These are phyloP conservation scores for Microbotryum violaceum DNA, from an alignment of 1,284 basidiomycete genomes.

Conservation along the genomic window DNA sequence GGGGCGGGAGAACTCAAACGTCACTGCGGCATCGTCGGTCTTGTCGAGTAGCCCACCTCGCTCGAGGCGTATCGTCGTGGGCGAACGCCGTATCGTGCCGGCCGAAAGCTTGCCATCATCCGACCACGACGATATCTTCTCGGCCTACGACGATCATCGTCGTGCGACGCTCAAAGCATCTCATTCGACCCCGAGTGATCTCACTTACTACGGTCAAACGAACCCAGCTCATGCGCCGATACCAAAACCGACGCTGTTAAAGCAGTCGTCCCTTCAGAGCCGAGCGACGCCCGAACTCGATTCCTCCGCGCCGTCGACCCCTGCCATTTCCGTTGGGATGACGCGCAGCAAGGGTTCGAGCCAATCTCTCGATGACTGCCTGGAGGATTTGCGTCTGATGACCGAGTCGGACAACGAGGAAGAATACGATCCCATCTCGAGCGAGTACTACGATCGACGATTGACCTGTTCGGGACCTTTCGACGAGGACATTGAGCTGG, in stretches of 20 bases:
- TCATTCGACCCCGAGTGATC: constrained; percentile 9
- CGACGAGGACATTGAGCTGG: background rate
- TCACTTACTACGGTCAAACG: background rate
- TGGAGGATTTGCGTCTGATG: constrained; percentile 25
- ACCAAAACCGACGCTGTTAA: too few relatives aligned
- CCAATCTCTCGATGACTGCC: constrained; percentile 20
- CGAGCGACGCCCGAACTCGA: background rate
- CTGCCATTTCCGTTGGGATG: background rate
- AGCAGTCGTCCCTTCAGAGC: too few relatives aligned
- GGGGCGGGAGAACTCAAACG: background rate
- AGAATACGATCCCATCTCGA: background rate
- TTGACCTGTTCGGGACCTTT: background rate
- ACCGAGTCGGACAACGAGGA: constrained; percentile 6
- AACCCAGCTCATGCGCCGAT: background rate
- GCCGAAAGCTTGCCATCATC: background rate
- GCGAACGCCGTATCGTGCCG: background rate
- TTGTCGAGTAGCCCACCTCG: background rate
- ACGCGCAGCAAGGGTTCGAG: background rate
- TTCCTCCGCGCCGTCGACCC: background rate
- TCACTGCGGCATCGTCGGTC: constrained; percentile 3
- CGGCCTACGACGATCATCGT: constrained; percentile 8
- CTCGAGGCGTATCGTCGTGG: constrained; percentile 2
- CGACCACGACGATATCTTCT: constrained; percentile 1
- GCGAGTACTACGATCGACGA: constrained; percentile 6
- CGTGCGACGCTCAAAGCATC: constrained; percentile 12